Evolutionary conservation across 257 asterid species (phyloP).

Genomic region (Solanum tacnaense): DNA sequence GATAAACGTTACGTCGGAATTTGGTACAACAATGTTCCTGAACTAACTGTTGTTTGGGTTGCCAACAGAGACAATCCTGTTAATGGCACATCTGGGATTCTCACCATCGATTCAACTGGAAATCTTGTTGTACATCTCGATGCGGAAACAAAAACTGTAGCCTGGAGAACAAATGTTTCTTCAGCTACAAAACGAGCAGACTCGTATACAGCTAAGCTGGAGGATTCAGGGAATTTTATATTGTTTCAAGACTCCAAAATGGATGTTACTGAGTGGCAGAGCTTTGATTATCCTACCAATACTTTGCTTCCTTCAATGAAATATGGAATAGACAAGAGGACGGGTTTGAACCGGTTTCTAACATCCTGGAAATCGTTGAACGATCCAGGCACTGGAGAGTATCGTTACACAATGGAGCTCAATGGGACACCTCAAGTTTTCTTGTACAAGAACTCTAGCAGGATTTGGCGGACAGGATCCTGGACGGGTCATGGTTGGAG

Average conservation of each 20-base stretch:
- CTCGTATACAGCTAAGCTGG: constrained; percentile 8
- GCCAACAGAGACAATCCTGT: constrained; percentile 30
- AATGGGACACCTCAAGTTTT: constrained; percentile 20
- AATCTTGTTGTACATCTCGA: constrained; percentile 20
- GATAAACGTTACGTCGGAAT: constrained; percentile 22
- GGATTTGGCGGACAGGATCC: constrained; percentile 28
- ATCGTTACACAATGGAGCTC: constrained; percentile 15
- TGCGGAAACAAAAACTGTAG: neutral
- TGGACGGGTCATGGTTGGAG: constrained; percentile 26
- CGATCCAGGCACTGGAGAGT: constrained; percentile 27
- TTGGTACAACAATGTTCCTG: constrained; percentile 29
- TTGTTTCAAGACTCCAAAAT: constrained; percentile 12
- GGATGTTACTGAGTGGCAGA: constrained; percentile 28
- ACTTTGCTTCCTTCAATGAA: constrained; percentile 39
- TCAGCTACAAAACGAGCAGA: neutral
- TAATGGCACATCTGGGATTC: constrained; percentile 3
- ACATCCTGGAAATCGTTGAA: constrained; percentile 32
- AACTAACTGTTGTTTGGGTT: constrained; percentile 34
- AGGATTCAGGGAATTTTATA: constrained; percentile 34
- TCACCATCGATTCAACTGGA: constrained; percentile 18
- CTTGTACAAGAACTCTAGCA: neutral
- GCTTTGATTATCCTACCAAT: constrained; percentile 42
- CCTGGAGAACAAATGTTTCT: constrained; percentile 29
- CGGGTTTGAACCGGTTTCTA: constrained; percentile 14
- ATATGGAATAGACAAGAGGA: constrained; percentile 13